These are phyloP conservation scores for Candolleomyces efflorescens DNA, from an alignment of 768 basidiomycete genomes.

Conservation along the genomic window DNA sequence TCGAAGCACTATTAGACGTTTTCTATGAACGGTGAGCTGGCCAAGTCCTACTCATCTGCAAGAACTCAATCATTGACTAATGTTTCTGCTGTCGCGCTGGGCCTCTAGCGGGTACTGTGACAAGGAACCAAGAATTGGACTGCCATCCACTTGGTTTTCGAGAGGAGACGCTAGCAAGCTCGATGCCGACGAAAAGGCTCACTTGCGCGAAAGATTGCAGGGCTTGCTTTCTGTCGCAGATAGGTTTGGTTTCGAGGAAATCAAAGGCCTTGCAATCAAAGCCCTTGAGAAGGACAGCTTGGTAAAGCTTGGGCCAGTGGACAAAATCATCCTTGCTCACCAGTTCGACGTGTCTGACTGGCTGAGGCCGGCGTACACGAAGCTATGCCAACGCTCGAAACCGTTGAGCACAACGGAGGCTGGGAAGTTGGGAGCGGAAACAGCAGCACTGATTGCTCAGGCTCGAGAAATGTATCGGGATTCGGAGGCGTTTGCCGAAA, in stretches of 20 bases:
- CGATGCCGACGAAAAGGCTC: not conserved
- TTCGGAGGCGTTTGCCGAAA: too few relatives aligned
- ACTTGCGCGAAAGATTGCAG: not conserved
- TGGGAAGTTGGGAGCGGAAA: constrained; percentile 23
- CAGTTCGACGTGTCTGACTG: constrained; percentile 35
- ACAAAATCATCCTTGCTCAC: constrained; percentile 33
- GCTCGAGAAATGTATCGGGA: not conserved
- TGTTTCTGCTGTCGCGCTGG: not conserved
- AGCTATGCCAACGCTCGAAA: constrained; percentile 27
- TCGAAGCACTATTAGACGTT: constrained; percentile 34
- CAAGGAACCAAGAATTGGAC: not conserved
- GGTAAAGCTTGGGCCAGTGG: constrained; percentile 17
- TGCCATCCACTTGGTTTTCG: not conserved
- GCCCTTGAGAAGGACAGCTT: constrained; percentile 11
- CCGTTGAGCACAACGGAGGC: constrained; percentile 26
- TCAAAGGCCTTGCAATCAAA: constrained; percentile 30
- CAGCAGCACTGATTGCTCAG: not conserved
- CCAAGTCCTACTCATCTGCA: not conserved
- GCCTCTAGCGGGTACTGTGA: not conserved
- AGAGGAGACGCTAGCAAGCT: not conserved
- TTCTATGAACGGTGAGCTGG: constrained; percentile 33
- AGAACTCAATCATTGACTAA: not conserved
- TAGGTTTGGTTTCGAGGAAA: constrained; percentile 30
- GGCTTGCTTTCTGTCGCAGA: constrained; percentile 34
- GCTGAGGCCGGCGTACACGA: constrained; percentile 33